A percentile compares a stretch with the other conserved stretches of the same genome.
These are phyloP conservation scores for Apiospora aurea DNA, from an alignment of 2,329 filamentous ascomycete species.

Conservation along the genomic window DNA sequence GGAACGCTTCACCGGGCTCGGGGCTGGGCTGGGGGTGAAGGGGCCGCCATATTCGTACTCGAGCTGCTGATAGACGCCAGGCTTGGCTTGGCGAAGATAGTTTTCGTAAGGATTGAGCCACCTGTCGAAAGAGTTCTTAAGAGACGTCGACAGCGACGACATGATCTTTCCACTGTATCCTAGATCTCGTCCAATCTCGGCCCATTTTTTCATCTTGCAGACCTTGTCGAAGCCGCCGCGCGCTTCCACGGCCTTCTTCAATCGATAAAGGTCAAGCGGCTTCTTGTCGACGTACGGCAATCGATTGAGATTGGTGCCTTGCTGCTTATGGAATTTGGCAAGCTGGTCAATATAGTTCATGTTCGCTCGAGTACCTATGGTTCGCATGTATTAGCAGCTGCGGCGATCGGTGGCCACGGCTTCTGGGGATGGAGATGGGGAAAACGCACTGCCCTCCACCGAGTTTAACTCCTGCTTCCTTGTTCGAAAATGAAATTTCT, in stretches of 20 bases:
- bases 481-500: conserved; percentile 97
- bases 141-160: conserved; percentile 95
- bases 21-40: conserved; percentile 77
- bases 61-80: conserved; percentile 93
- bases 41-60: conserved; percentile 94
- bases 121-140: conserved; percentile 97
- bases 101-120: conserved; percentile 98
- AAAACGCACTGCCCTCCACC: conserved; percentile 88
- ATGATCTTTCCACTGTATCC: conserved; percentile 99
- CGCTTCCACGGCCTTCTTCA: conserved; percentile 96
- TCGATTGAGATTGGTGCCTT: conserved; percentile 91
- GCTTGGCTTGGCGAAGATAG: conserved; percentile 88
- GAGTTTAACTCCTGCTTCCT: conserved; percentile 97
- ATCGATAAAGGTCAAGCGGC: conserved; percentile 89
- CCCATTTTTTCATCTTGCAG: conserved; percentile 98
- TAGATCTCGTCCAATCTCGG: conserved; percentile 93
- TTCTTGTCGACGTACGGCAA: conserved; percentile 98
- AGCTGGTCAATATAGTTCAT: conserved; percentile 95
- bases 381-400: conserved; percentile 1
- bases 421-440: conserved; percentile 32
- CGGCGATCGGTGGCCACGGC: conserved; percentile 25
- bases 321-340: conserved; percentile 95
- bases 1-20: conserved; percentile 73
- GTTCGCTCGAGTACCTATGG: conserved; percentile 86
- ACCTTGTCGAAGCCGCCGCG: conserved; percentile 95